A percentile compares a stretch with the other conserved stretches of the same genome.
phyloP scores from a whole-genome alignment of 352 stramenopile genomes.

The Phytophthora kernoviae region DNA sequence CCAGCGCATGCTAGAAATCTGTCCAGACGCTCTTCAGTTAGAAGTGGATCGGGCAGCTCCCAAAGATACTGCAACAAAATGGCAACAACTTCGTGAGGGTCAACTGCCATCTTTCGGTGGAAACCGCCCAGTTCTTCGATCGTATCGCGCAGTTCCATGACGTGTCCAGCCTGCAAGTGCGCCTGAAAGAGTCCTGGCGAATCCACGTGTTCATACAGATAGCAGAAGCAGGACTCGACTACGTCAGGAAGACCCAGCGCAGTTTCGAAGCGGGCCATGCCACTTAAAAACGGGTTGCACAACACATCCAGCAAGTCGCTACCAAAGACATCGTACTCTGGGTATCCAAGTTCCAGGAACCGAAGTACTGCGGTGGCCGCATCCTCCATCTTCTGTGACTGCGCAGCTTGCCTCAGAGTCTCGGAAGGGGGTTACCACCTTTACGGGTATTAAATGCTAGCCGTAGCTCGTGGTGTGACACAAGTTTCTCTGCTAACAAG shows the following conservation, averaged over 20 bases:
- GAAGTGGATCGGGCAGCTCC: constrained; percentile 79
- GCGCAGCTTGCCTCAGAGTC: constrained; percentile 59
- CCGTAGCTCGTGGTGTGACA: constrained; percentile 76
- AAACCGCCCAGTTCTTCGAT: constrained; percentile 85
- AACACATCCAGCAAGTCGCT: constrained; percentile 75
- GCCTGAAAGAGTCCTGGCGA: constrained; percentile 82
- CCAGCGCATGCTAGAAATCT: constrained; percentile 68
- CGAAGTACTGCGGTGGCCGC: constrained; percentile 71
- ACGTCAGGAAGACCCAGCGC: constrained; percentile 84
- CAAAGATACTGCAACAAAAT: constrained; percentile 86
- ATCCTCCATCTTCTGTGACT: constrained; percentile 73
- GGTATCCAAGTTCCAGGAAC: constrained; percentile 85
- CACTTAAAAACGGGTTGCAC: constrained; percentile 85
- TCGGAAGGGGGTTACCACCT: constrained; percentile 81
- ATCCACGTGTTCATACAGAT: constrained; percentile 77
- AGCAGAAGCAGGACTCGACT: constrained; percentile 78
- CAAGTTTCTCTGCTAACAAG: constrained; percentile 75
- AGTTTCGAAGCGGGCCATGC: constrained; percentile 85
- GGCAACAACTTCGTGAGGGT: constrained; percentile 78
- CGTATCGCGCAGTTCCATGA: constrained; percentile 79
- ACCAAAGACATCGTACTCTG: constrained; percentile 85
- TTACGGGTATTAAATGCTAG: constrained; percentile 74
- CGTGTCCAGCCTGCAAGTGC: constrained; percentile 75
- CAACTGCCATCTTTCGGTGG: constrained; percentile 82
- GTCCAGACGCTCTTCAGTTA: constrained; percentile 74